These are phyloP conservation scores for Magnusiomyces tetraspermus DNA, from an alignment of 1,139 yeast genomes.

Conservation along the genomic window DNA sequence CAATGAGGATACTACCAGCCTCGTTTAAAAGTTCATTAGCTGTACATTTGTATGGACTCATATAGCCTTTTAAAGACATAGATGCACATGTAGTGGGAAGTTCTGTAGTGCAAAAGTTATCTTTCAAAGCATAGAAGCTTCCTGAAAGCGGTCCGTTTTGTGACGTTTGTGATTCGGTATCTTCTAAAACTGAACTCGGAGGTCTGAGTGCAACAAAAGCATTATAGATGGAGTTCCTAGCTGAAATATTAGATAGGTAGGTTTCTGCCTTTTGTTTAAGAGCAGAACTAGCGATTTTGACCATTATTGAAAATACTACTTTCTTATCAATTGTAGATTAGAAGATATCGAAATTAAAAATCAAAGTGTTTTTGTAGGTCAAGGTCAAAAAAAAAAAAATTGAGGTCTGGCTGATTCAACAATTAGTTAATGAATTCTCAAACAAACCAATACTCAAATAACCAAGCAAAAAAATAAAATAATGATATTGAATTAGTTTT, in stretches of 20 bases:
- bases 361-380: no score
- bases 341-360: no score
- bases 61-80: conserved; percentile 44
- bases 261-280: conserved; percentile 18
- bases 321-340: no score
- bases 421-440: no score
- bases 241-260: conserved; percentile 24
- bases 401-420: no score
- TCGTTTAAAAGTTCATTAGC: conserved; percentile 46
- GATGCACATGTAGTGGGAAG: conserved; percentile 75
- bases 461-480: no score
- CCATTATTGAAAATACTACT: no score
- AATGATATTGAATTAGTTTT: no score
- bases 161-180: conserved; percentile 8
- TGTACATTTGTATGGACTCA: conserved; percentile 77
- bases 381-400: no score
- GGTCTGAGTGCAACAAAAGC: conserved; percentile 28
- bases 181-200: conserved; percentile 6
- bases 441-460: no score
- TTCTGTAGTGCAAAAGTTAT: conserved; percentile 60
- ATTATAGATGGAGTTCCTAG: conserved; percentile 26
- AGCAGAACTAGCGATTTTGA: background rate
- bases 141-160: conserved; percentile 17
- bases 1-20: conserved; percentile 50
- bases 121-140: conserved; percentile 49